Evolutionary conservation across 2,329 filamentous ascomycete species (phyloP), one percentile per base, ranked within the genome.

Genomic region (Colletotrichum endophyticum): DNA sequence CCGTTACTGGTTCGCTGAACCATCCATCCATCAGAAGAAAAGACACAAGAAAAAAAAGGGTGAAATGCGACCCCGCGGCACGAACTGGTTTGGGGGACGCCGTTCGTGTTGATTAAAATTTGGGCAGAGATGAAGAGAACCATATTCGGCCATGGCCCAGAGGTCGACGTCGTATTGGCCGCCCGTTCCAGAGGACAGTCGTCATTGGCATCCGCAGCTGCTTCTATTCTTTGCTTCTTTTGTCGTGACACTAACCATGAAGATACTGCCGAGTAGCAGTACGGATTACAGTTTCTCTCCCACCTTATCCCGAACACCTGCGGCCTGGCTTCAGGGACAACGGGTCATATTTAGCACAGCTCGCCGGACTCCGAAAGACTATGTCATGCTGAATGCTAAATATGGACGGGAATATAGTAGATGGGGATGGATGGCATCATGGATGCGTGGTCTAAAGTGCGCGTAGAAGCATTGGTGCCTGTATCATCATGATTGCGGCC

Each of bases 71-170:
- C 67, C 44, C 66, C 32, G 66, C 63, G 64, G 70, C 74, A 44
- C 44, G 71, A 74, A 74, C 74, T 68, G 27, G 28, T 66, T 75
- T 76, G 30, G 71, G 71, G 22, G 28, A 34, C 32, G 66, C 64
- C 71, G 71, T 76, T 76, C 71, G 74, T 61, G 64, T 53, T 39
- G n/a, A 62, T 22, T 71, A 39, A 75, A 62, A 75, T 71, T 56
- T 75, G 56, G 44, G n/a, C 36, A 70, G 71, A 71, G 66, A 71
- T 70, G 71, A 75, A 28, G 34, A 62, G 28, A 75, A 57, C 71
- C 72, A 44, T 36, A 70, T 74, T 62, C 36, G 67, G 56, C 59
- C 72, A 62, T 53, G 63, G 49, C 25, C 56, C 56, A 28, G 66
- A 49, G 49, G 28, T 28, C 16, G 34, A 70, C 32, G 70, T 73